Percentiles rank a stretch among this genome's conserved stretches.
These are phyloP conservation scores for Paxillus involutus DNA, from an alignment of 768 basidiomycete species.

Conservation along the genomic window DNA sequence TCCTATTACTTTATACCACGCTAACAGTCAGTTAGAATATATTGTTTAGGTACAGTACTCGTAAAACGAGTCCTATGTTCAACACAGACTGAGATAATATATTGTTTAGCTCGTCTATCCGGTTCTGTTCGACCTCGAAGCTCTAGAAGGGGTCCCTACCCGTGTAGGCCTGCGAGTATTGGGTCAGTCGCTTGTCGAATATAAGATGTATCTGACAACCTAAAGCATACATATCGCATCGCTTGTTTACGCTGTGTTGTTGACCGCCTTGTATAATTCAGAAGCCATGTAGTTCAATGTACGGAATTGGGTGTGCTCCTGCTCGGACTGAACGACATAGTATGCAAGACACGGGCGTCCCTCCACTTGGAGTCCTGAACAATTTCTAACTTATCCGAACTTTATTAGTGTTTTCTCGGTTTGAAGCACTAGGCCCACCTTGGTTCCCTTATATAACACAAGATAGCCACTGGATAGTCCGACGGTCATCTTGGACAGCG, in stretches of 20 bases:
- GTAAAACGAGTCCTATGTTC: too few relatives aligned
- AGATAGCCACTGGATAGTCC: conserved; percentile 23
- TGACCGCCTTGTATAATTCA: too few relatives aligned
- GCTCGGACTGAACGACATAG: too few relatives aligned
- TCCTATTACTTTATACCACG: too few relatives aligned
- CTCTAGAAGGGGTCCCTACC: conserved; percentile 12
- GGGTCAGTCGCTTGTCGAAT: not conserved
- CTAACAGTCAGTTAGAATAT: too few relatives aligned
- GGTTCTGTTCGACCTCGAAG: too few relatives aligned
- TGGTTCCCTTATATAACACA: conserved; percentile 24
- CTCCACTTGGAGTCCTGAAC: too few relatives aligned
- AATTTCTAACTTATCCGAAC: conserved; percentile 20
- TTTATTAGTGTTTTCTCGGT: conserved; percentile 23
- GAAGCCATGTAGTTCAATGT: conserved; percentile 25
- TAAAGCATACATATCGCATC: conserved; percentile 42
- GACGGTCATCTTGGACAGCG: conserved; percentile 19
- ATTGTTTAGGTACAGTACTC: too few relatives aligned
- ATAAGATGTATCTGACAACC: conserved; percentile 12
- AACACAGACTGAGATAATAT: too few relatives aligned
- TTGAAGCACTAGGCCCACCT: conserved; percentile 26
- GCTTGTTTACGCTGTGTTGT: conserved; percentile 24
- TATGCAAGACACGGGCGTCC: conserved; percentile 49
- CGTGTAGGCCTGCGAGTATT: conserved; percentile 15
- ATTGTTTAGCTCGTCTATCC: too few relatives aligned
- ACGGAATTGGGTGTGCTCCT: conserved; percentile 8